These are phyloP conservation scores for Prunella vulgaris DNA, from an alignment of 257 asterid species.

Conservation along the genomic window DNA sequence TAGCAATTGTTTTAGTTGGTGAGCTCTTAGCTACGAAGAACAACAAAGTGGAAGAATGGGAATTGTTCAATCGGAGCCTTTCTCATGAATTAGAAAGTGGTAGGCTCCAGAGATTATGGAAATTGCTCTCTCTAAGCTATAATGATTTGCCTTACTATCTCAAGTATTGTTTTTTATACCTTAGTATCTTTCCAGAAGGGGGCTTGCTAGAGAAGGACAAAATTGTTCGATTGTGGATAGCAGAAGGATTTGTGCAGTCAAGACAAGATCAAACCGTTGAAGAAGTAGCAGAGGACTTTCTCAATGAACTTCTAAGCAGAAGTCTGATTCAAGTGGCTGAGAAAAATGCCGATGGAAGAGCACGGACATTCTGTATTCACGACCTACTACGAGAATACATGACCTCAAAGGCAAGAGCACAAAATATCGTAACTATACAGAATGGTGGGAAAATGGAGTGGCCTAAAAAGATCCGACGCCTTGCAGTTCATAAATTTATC, in stretches of 20 bases:
- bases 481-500: not conserved
- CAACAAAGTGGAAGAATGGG: not conserved
- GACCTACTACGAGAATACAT: slow-evolving; percentile 2
- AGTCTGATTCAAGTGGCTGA: slow-evolving; percentile 4
- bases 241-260: not conserved
- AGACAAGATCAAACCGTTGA: not conserved
- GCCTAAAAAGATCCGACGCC: not conserved
- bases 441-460: not conserved
- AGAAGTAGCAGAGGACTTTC: not conserved
- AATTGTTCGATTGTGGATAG: not conserved
- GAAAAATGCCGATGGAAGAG: not conserved
- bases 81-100: not conserved
- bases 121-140: not conserved
- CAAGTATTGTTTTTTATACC: not conserved
- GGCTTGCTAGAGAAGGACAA: slow-evolving; percentile 3
- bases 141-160: not conserved
- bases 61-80: not conserved
- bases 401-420: not conserved
- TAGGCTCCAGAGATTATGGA: not conserved
- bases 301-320: not conserved
- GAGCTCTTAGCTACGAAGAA: slow-evolving; percentile 6
- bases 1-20: not conserved
- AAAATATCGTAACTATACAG: not conserved
- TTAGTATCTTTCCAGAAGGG: not conserved
- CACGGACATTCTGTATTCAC: not conserved